These are phyloP conservation scores for Dactylellina cionopaga DNA, from an alignment of 2,329 filamentous ascomycete species.

Conservation along the genomic window DNA sequence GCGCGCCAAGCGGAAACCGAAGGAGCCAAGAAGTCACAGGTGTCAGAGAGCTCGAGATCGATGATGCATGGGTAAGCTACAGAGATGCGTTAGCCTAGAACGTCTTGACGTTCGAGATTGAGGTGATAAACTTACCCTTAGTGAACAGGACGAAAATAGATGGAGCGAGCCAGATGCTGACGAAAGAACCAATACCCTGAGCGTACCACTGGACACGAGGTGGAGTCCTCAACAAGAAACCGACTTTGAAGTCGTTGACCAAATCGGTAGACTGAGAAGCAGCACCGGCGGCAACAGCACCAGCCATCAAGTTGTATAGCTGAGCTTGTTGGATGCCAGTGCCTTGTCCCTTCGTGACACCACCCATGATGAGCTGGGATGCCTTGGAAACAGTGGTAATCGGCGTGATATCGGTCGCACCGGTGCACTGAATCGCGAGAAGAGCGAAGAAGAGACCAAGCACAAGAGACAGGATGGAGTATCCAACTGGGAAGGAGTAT, in stretches of 20 bases:
- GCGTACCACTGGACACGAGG: slow-evolving; percentile 74
- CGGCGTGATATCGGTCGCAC: slow-evolving; percentile 71
- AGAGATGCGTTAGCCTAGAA: slow-evolving; percentile 47
- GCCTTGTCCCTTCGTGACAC: slow-evolving; percentile 69
- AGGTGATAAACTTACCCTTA: slow-evolving; percentile 57
- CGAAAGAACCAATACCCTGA: slow-evolving; percentile 70
- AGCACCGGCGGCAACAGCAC: slow-evolving; percentile 68
- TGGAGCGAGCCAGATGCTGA: slow-evolving; percentile 74
- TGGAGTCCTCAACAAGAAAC: slow-evolving; percentile 73
- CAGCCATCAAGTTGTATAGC: slow-evolving; percentile 73
- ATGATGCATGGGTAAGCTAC: slow-evolving; percentile 74
- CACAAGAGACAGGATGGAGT: slow-evolving; percentile 68
- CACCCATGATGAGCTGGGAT: slow-evolving; percentile 74
- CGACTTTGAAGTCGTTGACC: slow-evolving; percentile 73
- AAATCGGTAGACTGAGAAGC: slow-evolving; percentile 68
- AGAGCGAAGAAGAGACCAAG: slow-evolving; percentile 72
- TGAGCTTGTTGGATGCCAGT: slow-evolving; percentile 66
- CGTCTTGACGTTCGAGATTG: not conserved
- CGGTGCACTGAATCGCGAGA: slow-evolving; percentile 70
- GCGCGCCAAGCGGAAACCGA: slow-evolving; percentile 74
- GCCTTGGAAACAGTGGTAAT: slow-evolving; percentile 75
- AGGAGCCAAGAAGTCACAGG: slow-evolving; percentile 71
- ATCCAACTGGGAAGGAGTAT: slow-evolving; percentile 66
- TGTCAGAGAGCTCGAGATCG: slow-evolving; percentile 61
- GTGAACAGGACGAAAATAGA: slow-evolving; percentile 75